Conservation (phyloP, 306 rosid species). For the Heteromeles arbutifolia region DNA sequence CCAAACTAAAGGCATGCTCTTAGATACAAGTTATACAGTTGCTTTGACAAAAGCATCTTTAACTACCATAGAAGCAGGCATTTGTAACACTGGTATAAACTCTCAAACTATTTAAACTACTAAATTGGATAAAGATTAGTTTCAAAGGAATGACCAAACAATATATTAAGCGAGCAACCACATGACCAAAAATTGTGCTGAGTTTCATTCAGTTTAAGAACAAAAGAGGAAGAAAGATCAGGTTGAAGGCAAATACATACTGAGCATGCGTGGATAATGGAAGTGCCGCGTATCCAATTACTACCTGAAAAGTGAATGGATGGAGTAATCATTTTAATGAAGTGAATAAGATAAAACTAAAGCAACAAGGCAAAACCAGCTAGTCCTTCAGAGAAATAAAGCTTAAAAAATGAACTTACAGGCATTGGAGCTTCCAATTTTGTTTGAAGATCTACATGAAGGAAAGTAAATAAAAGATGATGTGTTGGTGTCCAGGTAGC, state of each 20-base stretch:
- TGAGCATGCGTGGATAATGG: constrained; percentile 91
- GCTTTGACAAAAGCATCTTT: background rate
- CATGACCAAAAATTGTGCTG: background rate
- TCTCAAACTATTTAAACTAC: background rate
- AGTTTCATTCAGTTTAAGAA: background rate
- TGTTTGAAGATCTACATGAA: constrained; percentile 90
- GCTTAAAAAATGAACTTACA: constrained; percentile 34
- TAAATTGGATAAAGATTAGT: background rate
- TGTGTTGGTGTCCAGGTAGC: constrained; percentile 91
- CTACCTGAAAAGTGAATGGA: constrained; percentile 52
- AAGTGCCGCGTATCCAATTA: constrained; percentile 83
- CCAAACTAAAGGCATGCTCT: background rate
- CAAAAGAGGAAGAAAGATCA: constrained; percentile 19
- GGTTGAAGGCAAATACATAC: constrained; percentile 48
- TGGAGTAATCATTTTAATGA: constrained; percentile 19
- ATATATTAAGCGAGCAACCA: constrained; percentile 7
- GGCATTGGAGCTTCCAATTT: constrained; percentile 94
- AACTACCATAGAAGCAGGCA: background rate
- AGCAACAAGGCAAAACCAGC: constrained; percentile 3
- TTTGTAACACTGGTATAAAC: background rate
- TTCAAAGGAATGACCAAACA: background rate
- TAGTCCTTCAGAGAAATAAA: constrained; percentile 2
- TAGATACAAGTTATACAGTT: background rate
- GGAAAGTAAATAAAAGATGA: constrained; percentile 85
- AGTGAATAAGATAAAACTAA: constrained; percentile 1